Conservation (phyloP, 164 flowering plant species). For the Hamamelis virginiana region DNA sequence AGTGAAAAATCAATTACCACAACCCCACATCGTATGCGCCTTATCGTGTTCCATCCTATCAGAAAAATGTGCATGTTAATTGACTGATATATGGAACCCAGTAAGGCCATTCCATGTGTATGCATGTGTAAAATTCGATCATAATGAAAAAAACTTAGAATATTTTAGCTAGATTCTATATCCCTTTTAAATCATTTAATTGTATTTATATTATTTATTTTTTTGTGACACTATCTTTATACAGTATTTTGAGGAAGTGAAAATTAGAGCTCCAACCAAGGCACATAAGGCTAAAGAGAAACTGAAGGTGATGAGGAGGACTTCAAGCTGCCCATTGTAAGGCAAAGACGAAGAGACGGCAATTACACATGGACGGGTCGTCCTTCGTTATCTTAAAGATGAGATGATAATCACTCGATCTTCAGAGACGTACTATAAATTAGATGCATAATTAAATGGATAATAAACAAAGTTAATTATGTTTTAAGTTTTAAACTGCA, state of each 20-base stretch:
- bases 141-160: too few species aligned
- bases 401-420: neutral
- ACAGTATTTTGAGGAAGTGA: constrained; percentile 47
- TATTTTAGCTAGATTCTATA: too few species aligned
- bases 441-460: too few species aligned
- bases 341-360: neutral
- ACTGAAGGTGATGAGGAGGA: constrained; percentile 43
- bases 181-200: too few species aligned
- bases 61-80: neutral
- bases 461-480: too few species aligned
- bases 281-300: constrained; percentile 35
- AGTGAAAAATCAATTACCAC: neutral
- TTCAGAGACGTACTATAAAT: too few species aligned
- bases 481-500: too few species aligned
- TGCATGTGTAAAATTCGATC: too few species aligned
- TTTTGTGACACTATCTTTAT: neutral
- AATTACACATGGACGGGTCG: neutral
- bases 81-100: too few species aligned
- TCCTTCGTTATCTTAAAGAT: too few species aligned
- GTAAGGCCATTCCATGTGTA: too few species aligned
- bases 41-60: neutral
- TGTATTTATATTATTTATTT: too few species aligned
- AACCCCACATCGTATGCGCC: neutral
- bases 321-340: constrained; percentile 37
- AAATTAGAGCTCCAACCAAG: constrained; percentile 36